phyloP scores from a whole-genome alignment of 169 alveolate genomes.

The Ichthyophthirius multifiliis region DNA sequence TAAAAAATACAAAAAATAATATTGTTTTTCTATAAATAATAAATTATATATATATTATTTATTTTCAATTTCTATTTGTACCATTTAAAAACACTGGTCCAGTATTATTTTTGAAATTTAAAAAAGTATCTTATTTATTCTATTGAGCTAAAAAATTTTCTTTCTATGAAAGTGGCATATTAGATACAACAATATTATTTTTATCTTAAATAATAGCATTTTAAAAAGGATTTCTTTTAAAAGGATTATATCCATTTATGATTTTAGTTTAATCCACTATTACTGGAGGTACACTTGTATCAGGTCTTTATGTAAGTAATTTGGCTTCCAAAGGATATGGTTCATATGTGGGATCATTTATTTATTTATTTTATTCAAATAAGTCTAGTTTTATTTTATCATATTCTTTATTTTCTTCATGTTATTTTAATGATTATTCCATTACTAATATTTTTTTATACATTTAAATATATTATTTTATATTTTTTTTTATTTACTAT shows the following conservation, averaged over 20 bases:
- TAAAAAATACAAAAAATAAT: too few relatives aligned
- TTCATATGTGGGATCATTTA: not conserved
- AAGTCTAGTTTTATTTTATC: not conserved
- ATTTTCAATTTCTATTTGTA: too few relatives aligned
- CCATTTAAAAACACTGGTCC: too few relatives aligned
- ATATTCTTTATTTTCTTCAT: not conserved
- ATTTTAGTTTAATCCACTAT: not conserved
- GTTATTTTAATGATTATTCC: not conserved
- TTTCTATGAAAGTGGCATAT: too few relatives aligned
- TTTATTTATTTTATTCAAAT: not conserved
- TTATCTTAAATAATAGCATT: too few relatives aligned
- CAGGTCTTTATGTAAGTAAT: not conserved
- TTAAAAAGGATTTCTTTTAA: not conserved
- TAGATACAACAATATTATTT: too few relatives aligned
- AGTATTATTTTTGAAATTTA: too few relatives aligned
- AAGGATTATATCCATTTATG: conserved; percentile 4
- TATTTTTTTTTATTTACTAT: not conserved
- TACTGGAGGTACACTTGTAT: not conserved
- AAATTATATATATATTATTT: too few relatives aligned
- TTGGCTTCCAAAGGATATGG: not conserved
- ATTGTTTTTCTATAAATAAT: too few relatives aligned
- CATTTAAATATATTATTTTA: not conserved
- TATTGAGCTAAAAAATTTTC: too few relatives aligned
- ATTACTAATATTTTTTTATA: not conserved
- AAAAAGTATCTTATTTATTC: too few relatives aligned